phyloP scores from a whole-genome alignment of 2,329 filamentous ascomycete species.

The Tolypocladium paradoxum region DNA sequence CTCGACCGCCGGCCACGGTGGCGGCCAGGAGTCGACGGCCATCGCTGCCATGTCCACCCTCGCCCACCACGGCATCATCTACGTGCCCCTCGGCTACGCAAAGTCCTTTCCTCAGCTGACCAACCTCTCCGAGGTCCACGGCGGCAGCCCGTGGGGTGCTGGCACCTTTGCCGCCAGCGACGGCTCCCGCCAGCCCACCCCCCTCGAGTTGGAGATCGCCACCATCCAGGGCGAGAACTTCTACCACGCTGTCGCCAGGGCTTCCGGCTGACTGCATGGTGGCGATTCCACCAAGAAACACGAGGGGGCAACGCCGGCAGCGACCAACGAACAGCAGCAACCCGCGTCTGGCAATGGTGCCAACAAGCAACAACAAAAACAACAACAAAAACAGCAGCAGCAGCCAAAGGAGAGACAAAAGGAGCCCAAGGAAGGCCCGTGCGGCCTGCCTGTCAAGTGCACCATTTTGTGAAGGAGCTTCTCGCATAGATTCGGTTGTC shows the following conservation, averaged over 20 bases:
- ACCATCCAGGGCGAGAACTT: constrained; percentile 76
- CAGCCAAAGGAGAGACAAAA: constrained; percentile 21
- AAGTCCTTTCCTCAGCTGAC: constrained; percentile 60
- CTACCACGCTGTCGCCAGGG: constrained; percentile 64
- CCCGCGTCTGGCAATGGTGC: constrained; percentile 2
- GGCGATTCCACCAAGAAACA: constrained; percentile 20
- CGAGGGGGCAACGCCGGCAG: constrained; percentile 14
- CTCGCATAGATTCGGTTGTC: not conserved
- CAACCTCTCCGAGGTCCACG: constrained; percentile 69
- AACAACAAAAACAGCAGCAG: constrained; percentile 7
- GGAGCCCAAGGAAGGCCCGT: constrained; percentile 55
- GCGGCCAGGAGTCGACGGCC: constrained; percentile 86
- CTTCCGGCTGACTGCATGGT: constrained; percentile 69
- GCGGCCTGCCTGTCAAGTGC: constrained; percentile 69
- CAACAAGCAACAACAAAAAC: constrained; percentile 5
- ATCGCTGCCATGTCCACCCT: constrained; percentile 76
- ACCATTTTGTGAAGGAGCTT: constrained; percentile 42
- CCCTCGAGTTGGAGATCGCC: constrained; percentile 69
- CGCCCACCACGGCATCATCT: constrained; percentile 89
- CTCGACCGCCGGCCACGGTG: constrained; percentile 71
- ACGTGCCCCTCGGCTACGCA: constrained; percentile 89
- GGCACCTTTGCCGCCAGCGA: constrained; percentile 76
- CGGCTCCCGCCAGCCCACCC: constrained; percentile 71
- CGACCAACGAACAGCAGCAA: constrained; percentile 11
- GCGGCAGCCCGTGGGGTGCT: constrained; percentile 85